phyloP scores from a whole-genome alignment of 2,329 filamentous ascomycete species.

The Scytalidium lignicola region DNA sequence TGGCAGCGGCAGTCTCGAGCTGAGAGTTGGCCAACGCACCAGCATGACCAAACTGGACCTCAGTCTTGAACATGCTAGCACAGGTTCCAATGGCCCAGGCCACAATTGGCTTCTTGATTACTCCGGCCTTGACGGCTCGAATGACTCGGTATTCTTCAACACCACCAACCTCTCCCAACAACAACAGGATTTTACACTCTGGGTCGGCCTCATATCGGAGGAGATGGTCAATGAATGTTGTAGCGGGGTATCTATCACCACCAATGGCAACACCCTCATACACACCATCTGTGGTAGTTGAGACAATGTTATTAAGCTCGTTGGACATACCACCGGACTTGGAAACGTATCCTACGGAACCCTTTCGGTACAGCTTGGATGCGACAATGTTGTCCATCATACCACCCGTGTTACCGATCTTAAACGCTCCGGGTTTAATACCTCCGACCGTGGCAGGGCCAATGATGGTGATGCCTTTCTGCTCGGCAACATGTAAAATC shows the following conservation, averaged over 20 bases:
- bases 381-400: conserved; percentile 99
- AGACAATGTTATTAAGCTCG: conserved; percentile 99
- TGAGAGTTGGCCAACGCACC: conserved; percentile 99
- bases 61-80: conserved; percentile 99
- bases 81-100: conserved; percentile 99
- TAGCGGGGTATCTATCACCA: conserved; percentile 97
- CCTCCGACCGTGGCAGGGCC: conserved; percentile 97
- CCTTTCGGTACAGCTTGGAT: conserved; percentile 99
- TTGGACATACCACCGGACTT: conserved; percentile 99
- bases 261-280: conserved; percentile 99
- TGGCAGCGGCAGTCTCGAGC: conserved; percentile 91
- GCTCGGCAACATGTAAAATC: conserved; percentile 91
- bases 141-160: conserved; percentile 99
- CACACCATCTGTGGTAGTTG: conserved; percentile 93
- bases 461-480: conserved; percentile 99
- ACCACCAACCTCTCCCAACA: conserved; percentile 98
- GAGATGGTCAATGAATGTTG: conserved; percentile 98
- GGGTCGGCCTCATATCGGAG: conserved; percentile 95
- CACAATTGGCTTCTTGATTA: conserved; percentile 97
- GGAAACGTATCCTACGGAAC: conserved; percentile 98
- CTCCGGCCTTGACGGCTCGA: conserved; percentile 89
- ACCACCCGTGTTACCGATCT: conserved; percentile 99
- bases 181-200: conserved; percentile 92
- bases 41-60: conserved; percentile 98
- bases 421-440: conserved; percentile 99